Conservation (phyloP, 208 protist genomes). For the Eutreptiella sp. region DNA sequence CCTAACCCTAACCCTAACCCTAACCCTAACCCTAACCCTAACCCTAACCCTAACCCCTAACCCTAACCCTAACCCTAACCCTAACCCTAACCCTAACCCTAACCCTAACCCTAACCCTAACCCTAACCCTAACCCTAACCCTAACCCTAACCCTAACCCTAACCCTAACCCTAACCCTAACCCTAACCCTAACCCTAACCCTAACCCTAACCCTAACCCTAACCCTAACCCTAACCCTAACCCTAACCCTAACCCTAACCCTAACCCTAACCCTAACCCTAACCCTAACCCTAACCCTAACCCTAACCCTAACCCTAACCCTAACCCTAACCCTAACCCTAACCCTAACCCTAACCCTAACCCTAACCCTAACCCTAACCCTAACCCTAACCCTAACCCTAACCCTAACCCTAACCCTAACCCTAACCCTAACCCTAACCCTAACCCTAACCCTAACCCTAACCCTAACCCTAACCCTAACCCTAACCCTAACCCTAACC, state of each 20-base stretch:
- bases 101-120: constrained; percentile 40
- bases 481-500: constrained; percentile 39
- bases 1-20: constrained; percentile 37
- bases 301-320: constrained; percentile 34
- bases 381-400: constrained; percentile 47
- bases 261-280: constrained; percentile 43
- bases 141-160: constrained; percentile 44
- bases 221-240: constrained; percentile 42
- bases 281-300: constrained; percentile 38
- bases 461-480: constrained; percentile 42
- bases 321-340: constrained; percentile 41
- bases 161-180: constrained; percentile 44
- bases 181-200: constrained; percentile 41
- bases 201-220: constrained; percentile 31
- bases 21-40: constrained; percentile 39
- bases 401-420: constrained; percentile 42
- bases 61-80: constrained; percentile 36
- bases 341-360: constrained; percentile 46
- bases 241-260: constrained; percentile 43
- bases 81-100: constrained; percentile 43
- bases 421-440: constrained; percentile 46
- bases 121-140: constrained; percentile 44
- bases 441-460: constrained; percentile 46
- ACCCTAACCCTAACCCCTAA: constrained; percentile 40
- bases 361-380: constrained; percentile 46